Evolutionary conservation across 169 alveolate genomes (phyloP).

Genomic region (Theileria equi): DNA sequence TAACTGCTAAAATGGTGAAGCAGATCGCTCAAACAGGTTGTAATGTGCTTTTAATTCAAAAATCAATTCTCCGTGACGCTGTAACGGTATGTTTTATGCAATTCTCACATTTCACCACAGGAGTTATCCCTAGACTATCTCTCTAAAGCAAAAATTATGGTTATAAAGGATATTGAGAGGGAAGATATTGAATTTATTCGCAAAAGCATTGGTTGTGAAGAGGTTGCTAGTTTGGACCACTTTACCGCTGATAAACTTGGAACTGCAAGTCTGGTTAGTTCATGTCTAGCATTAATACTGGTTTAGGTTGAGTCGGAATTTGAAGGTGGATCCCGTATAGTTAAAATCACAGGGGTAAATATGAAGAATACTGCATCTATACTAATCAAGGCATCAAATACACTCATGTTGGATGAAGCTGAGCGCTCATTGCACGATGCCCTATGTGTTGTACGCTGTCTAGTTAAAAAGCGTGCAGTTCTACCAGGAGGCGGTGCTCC

Average conservation of each 20-base stretch:
- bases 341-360: conserved; percentile 94
- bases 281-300: conserved; percentile 12
- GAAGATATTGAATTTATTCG: conserved; percentile 95
- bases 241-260: conserved; percentile 97
- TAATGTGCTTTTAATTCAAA: conserved; percentile 96
- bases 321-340: conserved; percentile 88
- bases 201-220: conserved; percentile 85
- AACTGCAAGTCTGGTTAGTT: conserved; percentile 89
- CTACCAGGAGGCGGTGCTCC: conserved; percentile 99
- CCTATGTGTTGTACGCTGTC: conserved; percentile 96
- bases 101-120: conserved; percentile 6
- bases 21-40: conserved; percentile 97
- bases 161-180: conserved; percentile 95
- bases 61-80: conserved; percentile 98
- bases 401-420: conserved; percentile 94
- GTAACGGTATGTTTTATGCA: conserved; percentile 74
- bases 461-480: conserved; percentile 91
- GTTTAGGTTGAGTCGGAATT: conserved; percentile 64
- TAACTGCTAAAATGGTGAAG: conserved; percentile 94
- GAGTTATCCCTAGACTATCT: conserved; percentile 94
- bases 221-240: conserved; percentile 96
- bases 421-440: conserved; percentile 99
- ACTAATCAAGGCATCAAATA: conserved; percentile 94
- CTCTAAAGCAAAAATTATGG: conserved; percentile 97
- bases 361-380: conserved; percentile 92